Evolutionary conservation across 169 alveolate species (phyloP), one percentile per base, ranked within the genome.

Genomic region (Eimeria maxima): DNA sequence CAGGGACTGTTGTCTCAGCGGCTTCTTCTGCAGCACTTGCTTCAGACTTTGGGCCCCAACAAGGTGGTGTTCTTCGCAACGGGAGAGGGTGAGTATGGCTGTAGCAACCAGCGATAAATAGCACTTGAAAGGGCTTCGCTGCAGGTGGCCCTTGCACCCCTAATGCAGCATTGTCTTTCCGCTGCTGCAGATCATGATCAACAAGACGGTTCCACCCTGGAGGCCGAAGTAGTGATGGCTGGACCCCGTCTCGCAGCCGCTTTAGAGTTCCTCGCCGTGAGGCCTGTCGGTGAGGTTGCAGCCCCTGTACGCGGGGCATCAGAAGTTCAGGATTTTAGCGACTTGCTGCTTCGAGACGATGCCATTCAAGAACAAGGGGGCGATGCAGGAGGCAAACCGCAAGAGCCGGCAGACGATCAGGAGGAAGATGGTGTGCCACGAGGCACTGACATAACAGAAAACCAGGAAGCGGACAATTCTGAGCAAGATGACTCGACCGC

Each of bases 201-300:
- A 63, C 81, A 86, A 50, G 80, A 44, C 55, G 69, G 47, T 13
- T 42, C 81, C 55, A 29, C 93, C 16, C 53, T 86, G 93, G 93
- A 86, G 81, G 27, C 57, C 18, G 81, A 86, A 38, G 80, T 86
- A 45, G 80, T 86, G 44, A 86, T 86, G 93, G 93, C 93, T 44
- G 93, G 93, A 53, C 80, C 93, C 22, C 93, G 93, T 5, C 18
- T 60, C 24, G 76, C 93, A 11, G 93, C 93, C 13, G 93, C 93
- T 16, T 45, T 86, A 45, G 93, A 86, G 60, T 86, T 86, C 29
- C 44, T 86, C 16, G n/a, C 76, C 4, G 93, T 86, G 45, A 29
- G 93, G 45, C 93, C 80, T 57, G 63, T 63, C 18, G 93, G 93
- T 16, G 93, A 86, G 22, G 81, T 86, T 86, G 93, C 93, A 33